These are phyloP conservation scores for Backusella psychrophila DNA, from an alignment of 192 early-diverging fungal species.

Conservation along the genomic window DNA sequence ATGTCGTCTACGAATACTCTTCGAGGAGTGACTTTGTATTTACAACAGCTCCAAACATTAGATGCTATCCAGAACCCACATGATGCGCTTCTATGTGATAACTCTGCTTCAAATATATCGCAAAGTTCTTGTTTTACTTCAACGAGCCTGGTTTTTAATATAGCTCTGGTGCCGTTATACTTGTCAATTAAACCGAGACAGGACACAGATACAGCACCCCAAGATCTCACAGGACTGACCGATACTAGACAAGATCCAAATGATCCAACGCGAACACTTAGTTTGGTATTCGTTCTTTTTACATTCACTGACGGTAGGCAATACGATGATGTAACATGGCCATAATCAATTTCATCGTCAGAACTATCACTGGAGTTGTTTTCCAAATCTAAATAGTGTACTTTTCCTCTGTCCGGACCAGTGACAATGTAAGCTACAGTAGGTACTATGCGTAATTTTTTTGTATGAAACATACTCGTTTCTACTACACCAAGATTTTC, in stretches of 20 bases:
- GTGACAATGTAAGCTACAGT: neutral
- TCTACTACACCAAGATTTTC: neutral
- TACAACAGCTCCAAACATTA: neutral
- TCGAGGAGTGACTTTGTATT: neutral
- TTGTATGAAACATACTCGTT: neutral
- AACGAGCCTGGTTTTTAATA: neutral
- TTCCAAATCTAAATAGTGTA: neutral
- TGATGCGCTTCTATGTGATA: neutral
- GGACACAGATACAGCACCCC: neutral
- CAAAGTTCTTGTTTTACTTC: neutral
- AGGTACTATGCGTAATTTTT: neutral
- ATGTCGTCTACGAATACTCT: neutral
- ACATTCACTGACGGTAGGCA: neutral
- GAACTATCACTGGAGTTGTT: neutral
- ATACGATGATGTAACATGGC: neutral
- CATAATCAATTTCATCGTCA: neutral
- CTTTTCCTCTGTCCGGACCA: neutral
- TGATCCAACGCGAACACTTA: neutral
- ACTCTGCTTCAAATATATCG: neutral
- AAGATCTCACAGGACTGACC: neutral
- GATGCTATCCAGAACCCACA: neutral
- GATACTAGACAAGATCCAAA: neutral
- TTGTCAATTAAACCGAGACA: constrained; percentile 35
- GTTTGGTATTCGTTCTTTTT: neutral
- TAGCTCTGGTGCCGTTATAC: constrained; percentile 27